phyloP scores from a whole-genome alignment of 2,329 filamentous ascomycete species.

The Beauveria medogensis region DNA sequence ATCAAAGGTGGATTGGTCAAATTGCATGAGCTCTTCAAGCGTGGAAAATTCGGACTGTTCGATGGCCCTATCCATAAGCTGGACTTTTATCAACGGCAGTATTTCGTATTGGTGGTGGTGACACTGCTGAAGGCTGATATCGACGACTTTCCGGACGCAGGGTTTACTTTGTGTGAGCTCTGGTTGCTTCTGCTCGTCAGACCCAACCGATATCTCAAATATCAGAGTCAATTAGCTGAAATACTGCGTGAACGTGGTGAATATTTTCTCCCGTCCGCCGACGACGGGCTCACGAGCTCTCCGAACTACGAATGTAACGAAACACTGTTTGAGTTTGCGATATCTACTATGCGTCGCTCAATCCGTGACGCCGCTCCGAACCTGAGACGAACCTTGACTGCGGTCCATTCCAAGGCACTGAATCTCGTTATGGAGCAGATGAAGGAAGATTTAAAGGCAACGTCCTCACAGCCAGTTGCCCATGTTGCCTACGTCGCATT shows the following conservation, averaged over 20 bases:
- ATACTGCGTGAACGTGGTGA: constrained; percentile 34
- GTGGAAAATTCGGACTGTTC: constrained; percentile 43
- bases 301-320: constrained; percentile 42
- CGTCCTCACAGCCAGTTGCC: constrained; percentile 26
- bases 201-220: constrained; percentile 35
- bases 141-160: constrained; percentile 38
- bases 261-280: constrained; percentile 34
- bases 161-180: constrained; percentile 39
- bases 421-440: constrained; percentile 45
- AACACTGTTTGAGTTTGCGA: constrained; percentile 39
- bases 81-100: constrained; percentile 33
- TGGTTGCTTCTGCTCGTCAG: constrained; percentile 46
- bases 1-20: constrained; percentile 36
- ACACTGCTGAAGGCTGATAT: constrained; percentile 39
- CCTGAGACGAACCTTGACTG: constrained; percentile 27
- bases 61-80: constrained; percentile 32
- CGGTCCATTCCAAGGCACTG: constrained; percentile 36
- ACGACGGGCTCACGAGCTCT: constrained; percentile 26
- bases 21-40: constrained; percentile 37
- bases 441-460: constrained; percentile 37
- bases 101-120: constrained; percentile 43
- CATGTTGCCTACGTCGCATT: constrained; percentile 44
- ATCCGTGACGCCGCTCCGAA: constrained; percentile 31
- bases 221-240: constrained; percentile 42
- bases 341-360: constrained; percentile 42